Evolutionary conservation across 495 filamentous ascomycete genomes (phyloP).

Genomic region (Podospora fimiseda): DNA sequence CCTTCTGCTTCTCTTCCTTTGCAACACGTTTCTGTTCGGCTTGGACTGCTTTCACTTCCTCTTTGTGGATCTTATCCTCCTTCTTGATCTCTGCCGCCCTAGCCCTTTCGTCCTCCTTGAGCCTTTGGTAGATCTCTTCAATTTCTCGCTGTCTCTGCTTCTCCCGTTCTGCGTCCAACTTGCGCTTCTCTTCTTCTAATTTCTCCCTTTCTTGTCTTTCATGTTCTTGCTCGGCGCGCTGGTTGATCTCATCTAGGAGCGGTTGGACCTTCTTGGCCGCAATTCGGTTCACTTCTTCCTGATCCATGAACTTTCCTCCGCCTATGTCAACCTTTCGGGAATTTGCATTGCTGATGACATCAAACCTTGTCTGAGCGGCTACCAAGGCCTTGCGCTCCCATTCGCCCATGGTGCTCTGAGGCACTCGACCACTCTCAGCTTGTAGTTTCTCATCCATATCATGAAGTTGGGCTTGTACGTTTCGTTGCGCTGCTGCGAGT

Average conservation of each 20-base stretch:
- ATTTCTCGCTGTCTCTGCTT: slow-evolving; percentile 42
- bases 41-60: slow-evolving; percentile 45
- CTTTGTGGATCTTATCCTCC: slow-evolving; percentile 42
- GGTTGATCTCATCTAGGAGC: slow-evolving; percentile 81
- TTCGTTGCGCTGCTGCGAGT: slow-evolving; percentile 73
- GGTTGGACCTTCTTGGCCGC: slow-evolving; percentile 78
- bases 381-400: slow-evolving; percentile 72
- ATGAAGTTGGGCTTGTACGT: slow-evolving; percentile 70
- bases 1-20: slow-evolving; percentile 38
- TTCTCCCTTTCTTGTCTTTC: slow-evolving; percentile 50
- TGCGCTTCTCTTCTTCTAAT: slow-evolving; percentile 42
- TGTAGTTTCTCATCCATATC: slow-evolving; percentile 75
- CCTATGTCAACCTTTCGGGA: slow-evolving; percentile 72
- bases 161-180: slow-evolving; percentile 38
- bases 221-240: slow-evolving; percentile 61
- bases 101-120: slow-evolving; percentile 42
- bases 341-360: slow-evolving; percentile 38
- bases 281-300: slow-evolving; percentile 72
- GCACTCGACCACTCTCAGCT: slow-evolving; percentile 68
- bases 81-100: slow-evolving; percentile 46
- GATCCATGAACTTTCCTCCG: slow-evolving; percentile 70
- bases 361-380: slow-evolving; percentile 59
- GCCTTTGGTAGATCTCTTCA: slow-evolving; percentile 35
- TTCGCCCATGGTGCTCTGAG: slow-evolving; percentile 59
- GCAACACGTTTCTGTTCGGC: slow-evolving; percentile 42